These are phyloP conservation scores for Elsinoe arachidis DNA, from an alignment of 2,329 filamentous ascomycete species.

Conservation along the genomic window DNA sequence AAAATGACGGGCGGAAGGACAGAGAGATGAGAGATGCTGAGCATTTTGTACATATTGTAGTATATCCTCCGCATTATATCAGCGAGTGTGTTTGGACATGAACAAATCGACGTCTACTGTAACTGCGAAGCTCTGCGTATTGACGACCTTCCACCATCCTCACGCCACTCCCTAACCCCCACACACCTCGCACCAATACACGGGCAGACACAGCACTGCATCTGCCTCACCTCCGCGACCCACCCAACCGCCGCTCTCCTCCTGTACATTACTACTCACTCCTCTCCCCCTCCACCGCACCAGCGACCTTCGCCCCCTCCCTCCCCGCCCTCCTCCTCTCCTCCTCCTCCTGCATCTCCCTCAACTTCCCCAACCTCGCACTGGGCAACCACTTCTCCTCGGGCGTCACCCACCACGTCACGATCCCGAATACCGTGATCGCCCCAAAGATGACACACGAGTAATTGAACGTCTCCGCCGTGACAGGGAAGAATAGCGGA, in stretches of 20 bases:
- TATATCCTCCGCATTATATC: background rate
- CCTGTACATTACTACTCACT: background rate
- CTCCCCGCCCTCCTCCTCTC: slow-evolving; percentile 7
- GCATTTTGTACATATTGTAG: slow-evolving; percentile 6
- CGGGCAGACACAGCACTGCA: background rate
- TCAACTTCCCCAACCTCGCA: slow-evolving; percentile 25
- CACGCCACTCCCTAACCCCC: background rate
- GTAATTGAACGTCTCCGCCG: slow-evolving; percentile 28
- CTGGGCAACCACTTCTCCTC: slow-evolving; percentile 31
- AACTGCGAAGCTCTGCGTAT: background rate
- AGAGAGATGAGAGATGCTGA: background rate
- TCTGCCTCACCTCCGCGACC: background rate
- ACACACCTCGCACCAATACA: background rate
- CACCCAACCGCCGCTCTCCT: background rate
- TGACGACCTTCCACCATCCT: background rate
- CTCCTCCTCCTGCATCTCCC: slow-evolving; percentile 22
- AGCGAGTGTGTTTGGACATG: background rate
- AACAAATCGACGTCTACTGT: slow-evolving; percentile 1
- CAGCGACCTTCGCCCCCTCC: background rate
- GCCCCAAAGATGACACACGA: slow-evolving; percentile 32
- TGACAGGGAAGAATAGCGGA: slow-evolving; percentile 30
- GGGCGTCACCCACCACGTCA: slow-evolving; percentile 30
- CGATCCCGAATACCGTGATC: slow-evolving; percentile 31
- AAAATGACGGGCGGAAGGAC: background rate
- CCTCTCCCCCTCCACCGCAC: background rate